phyloP scores from a whole-genome alignment of 345 rosid genomes.

The Brassica nigra region DNA sequence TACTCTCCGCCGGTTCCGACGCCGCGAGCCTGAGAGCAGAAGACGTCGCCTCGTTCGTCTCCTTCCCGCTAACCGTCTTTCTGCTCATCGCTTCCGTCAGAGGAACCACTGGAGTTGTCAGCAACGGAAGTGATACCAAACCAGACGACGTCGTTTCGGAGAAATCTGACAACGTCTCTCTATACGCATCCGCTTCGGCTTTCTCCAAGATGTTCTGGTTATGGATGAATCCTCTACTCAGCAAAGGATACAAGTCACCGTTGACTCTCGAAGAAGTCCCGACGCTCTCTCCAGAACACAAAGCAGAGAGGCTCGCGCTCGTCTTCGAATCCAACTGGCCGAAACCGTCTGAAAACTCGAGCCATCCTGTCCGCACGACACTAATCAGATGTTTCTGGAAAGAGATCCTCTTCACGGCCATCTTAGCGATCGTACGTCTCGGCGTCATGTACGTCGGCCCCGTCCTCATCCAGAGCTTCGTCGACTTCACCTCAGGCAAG shows the following conservation, averaged over 20 bases:
- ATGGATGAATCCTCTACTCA: slow-evolving; percentile 89
- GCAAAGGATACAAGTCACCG: slow-evolving; percentile 79
- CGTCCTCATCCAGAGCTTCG: slow-evolving; percentile 76
- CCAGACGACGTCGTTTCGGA: slow-evolving; percentile 43
- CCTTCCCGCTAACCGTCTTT: slow-evolving; percentile 57
- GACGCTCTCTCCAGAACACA: slow-evolving; percentile 69
- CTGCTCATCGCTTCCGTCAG: slow-evolving; percentile 58
- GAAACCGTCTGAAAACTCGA: slow-evolving; percentile 57
- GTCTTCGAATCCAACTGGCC: slow-evolving; percentile 79
- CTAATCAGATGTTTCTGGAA: slow-evolving; percentile 77
- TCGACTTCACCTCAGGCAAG: slow-evolving; percentile 76
- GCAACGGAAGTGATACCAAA: slow-evolving; percentile 20
- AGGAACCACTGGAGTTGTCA: slow-evolving; percentile 65
- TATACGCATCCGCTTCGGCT: slow-evolving; percentile 71
- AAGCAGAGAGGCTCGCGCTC: slow-evolving; percentile 71
- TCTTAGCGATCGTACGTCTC: slow-evolving; percentile 68
- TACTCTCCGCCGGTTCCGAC: slow-evolving; percentile 33
- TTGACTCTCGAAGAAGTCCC: slow-evolving; percentile 73
- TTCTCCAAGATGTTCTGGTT: slow-evolving; percentile 77
- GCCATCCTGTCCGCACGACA: slow-evolving; percentile 71
- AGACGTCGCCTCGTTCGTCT: slow-evolving; percentile 56
- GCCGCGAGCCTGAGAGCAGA: slow-evolving; percentile 41
- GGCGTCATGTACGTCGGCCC: slow-evolving; percentile 89
- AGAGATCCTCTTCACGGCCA: slow-evolving; percentile 75
- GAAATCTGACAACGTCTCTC: slow-evolving; percentile 50